Percentiles rank a stretch among this genome's conserved stretches.
phyloP scores from a whole-genome alignment of 1,284 basidiomycete species.

The Rhodotorula sp. region DNA sequence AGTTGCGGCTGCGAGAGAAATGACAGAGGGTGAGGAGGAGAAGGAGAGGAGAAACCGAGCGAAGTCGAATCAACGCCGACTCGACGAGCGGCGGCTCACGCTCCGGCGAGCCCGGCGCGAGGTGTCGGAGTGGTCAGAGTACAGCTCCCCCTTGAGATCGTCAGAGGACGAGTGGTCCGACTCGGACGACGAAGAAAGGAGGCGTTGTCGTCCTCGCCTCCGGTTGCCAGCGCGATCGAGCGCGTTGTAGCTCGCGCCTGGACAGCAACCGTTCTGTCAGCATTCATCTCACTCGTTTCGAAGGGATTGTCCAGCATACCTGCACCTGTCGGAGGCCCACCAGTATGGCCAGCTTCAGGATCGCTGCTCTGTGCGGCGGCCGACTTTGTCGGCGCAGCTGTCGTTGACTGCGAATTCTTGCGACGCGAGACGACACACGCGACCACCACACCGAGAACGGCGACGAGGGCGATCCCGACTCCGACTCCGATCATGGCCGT shows the following conservation, averaged over 20 bases:
- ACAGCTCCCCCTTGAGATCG: too few relatives aligned
- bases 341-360: neutral
- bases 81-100: too few relatives aligned
- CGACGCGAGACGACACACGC: slow-evolving; percentile 5
- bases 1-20: too few relatives aligned
- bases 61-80: too few relatives aligned
- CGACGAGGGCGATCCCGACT: slow-evolving; percentile 1
- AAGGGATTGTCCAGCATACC: too few relatives aligned
- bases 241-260: slow-evolving; percentile 1
- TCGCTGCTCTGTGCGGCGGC: neutral
- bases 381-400: neutral
- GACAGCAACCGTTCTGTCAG: neutral
- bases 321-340: neutral
- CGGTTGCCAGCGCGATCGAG: neutral
- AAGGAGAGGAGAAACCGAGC: too few relatives aligned
- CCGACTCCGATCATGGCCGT: slow-evolving; percentile 8
- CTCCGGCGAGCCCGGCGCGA: too few relatives aligned
- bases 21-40: too few relatives aligned
- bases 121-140: too few relatives aligned
- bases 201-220: neutral
- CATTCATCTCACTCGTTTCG: too few relatives aligned
- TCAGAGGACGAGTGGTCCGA: neutral
- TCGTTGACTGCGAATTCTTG: neutral
- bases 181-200: neutral
- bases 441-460: slow-evolving; percentile 1